Base-by-base conservation (phyloP, 805 yeast genomes). In the Lipomyces yamanashiensis region DNA sequence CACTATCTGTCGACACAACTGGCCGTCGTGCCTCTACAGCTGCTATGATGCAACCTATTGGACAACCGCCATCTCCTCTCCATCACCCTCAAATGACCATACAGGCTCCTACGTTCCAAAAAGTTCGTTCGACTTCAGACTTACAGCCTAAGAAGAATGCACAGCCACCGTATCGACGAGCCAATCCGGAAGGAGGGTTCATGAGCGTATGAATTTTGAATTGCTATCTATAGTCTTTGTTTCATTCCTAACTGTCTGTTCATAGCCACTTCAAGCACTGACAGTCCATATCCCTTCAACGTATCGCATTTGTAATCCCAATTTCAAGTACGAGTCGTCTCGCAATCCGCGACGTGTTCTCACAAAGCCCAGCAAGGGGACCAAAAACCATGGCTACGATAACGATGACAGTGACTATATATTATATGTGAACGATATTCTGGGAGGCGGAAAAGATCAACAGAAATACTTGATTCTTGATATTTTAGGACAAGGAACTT, bases 401-500 rank as follows among this genome's bases (percentile, higher is more conserved):
- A 95, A 95, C 74, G 87, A 85, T 67, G 92, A 91, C 61, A 85
- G 89, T 74, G 97, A 95, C 77, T 93, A 92, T 73, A 93, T 95
- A 61, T 78, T 96, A 19, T 93, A 92, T 70, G 99, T 95, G 23
- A 95, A 96, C 75, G 99, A 96, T 74, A 86, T 95, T 28, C 78
- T 95, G 47, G 98, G 99, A 5, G 81, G 85, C 2, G 90, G 88
- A 70, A 95, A 90, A 68, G 92, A 90, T 63, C 81, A 92, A 59
- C 89, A 62, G 33, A 61, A 64, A 60, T 67, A 68, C 74, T 81
- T 95, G 72, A 97, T 95, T 5, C 78, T 95, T 62, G 98, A 93
- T 75, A 81, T 95, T 15, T 77, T 95, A 48, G 99, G 99, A 0
- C 93, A 92, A 66, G 99, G 99, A 1, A 92, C 99, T 0, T 95